Evolutionary conservation across 1,284 basidiomycete genomes (phyloP).

Genomic region (Ceratobasidium sp.): DNA sequence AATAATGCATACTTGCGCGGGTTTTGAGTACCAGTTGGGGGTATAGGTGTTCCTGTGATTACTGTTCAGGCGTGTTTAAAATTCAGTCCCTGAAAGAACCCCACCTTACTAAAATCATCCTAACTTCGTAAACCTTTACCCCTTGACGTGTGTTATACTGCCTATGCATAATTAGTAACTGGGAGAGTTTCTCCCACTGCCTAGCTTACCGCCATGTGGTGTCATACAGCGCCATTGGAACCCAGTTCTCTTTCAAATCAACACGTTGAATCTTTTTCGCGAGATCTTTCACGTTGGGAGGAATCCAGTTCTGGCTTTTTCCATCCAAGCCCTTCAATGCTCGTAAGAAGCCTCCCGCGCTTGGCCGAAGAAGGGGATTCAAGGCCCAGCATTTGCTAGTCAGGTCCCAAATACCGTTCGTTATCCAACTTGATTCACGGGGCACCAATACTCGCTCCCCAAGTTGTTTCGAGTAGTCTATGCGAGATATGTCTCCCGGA

Average conservation of each 20-base stretch:
- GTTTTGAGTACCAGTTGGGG: slow-evolving; percentile 42
- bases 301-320: slow-evolving; percentile 6
- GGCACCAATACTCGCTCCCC: background rate
- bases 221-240: slow-evolving; percentile 19
- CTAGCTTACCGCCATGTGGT: slow-evolving; percentile 18
- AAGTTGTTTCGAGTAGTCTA: slow-evolving; percentile 8
- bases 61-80: background rate
- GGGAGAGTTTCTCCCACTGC: background rate
- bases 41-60: slow-evolving; percentile 17
- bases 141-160: background rate
- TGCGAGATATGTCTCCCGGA: slow-evolving; percentile 3
- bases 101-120: slow-evolving; percentile 24
- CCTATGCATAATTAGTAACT: background rate
- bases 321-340: slow-evolving; percentile 8
- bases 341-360: slow-evolving; percentile 4
- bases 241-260: slow-evolving; percentile 4
- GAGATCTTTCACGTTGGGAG: slow-evolving; percentile 14
- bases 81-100: background rate
- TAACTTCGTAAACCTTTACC: background rate
- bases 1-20: slow-evolving; percentile 6
- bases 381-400: slow-evolving; percentile 30
- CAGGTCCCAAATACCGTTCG: slow-evolving; percentile 27
- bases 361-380: slow-evolving; percentile 24
- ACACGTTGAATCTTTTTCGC: slow-evolving; percentile 7
- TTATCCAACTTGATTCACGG: slow-evolving; percentile 29